Evolutionary conservation across 2,329 filamentous ascomycete species (phyloP).

Genomic region (Neospermospora avenae): DNA sequence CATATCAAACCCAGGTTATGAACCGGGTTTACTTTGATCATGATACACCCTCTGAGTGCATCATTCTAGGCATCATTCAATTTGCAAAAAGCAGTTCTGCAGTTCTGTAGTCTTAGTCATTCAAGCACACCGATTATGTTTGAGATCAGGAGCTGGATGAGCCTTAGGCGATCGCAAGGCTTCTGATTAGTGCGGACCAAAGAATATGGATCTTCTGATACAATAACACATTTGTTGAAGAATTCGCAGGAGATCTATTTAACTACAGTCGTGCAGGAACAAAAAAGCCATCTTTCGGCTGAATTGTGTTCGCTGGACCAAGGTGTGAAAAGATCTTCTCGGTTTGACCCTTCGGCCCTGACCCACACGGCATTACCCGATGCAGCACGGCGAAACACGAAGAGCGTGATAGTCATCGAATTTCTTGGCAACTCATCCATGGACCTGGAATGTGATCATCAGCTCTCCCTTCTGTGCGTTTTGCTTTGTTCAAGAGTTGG

Average conservation of each 20-base stretch:
- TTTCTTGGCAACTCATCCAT: neutral
- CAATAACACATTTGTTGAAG: neutral
- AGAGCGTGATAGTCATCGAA: neutral
- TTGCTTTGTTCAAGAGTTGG: neutral
- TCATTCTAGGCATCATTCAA: neutral
- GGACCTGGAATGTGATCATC: neutral
- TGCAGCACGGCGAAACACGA: neutral
- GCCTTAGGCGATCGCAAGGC: neutral
- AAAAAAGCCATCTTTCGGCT: neutral
- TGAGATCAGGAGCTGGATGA: no score
- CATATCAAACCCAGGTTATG: neutral
- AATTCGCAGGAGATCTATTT: no score
- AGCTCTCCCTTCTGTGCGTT: neutral
- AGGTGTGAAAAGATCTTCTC: neutral
- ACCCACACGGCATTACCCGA: neutral
- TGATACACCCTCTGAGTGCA: no score
- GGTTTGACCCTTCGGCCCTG: neutral
- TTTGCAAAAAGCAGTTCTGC: no score
- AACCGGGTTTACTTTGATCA: no score
- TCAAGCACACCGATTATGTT: no score
- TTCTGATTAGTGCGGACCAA: neutral
- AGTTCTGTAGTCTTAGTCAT: no score
- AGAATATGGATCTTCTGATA: neutral
- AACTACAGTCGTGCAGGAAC: no score
- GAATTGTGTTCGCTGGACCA: neutral